Evolutionary conservation across 2,329 filamentous ascomycete genomes (phyloP).

Genomic region (Fusarium continuum): DNA sequence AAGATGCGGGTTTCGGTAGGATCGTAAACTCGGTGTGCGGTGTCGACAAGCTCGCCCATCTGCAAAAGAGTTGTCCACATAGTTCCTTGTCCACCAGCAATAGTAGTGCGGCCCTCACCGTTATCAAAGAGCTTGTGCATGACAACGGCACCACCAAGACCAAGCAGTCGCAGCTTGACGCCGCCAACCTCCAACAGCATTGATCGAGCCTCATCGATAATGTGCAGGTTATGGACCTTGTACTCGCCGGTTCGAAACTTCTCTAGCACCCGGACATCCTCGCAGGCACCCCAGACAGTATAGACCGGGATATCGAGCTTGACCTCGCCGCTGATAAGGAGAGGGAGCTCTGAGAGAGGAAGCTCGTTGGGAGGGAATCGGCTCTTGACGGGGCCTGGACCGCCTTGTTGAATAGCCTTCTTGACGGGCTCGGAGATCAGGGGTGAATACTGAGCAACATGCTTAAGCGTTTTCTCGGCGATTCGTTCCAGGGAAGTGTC

Average conservation of each 20-base stretch:
- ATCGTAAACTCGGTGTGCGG: slow-evolving; percentile 97
- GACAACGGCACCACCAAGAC: slow-evolving; percentile 93
- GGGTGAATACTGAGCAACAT: slow-evolving; percentile 98
- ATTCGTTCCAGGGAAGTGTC: slow-evolving; percentile 95
- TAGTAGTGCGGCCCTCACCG: slow-evolving; percentile 95
- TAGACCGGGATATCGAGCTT: slow-evolving; percentile 97
- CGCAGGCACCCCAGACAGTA: slow-evolving; percentile 98
- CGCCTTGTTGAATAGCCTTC: slow-evolving; percentile 71
- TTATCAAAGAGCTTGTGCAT: slow-evolving; percentile 99
- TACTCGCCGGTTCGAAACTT: slow-evolving; percentile 98
- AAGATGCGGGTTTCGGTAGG: slow-evolving; percentile 97
- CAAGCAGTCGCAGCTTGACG: slow-evolving; percentile 92
- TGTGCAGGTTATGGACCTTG: slow-evolving; percentile 96
- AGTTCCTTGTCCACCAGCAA: slow-evolving; percentile 96
- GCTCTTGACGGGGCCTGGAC: slow-evolving; percentile 82
- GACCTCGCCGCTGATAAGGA: slow-evolving; percentile 86
- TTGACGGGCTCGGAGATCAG: slow-evolving; percentile 83
- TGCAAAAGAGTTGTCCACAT: slow-evolving; percentile 99
- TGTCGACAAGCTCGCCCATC: slow-evolving; percentile 98
- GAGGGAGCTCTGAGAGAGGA: slow-evolving; percentile 89
- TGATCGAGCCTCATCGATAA: slow-evolving; percentile 97
- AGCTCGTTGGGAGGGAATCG: slow-evolving; percentile 84
- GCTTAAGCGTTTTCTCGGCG: slow-evolving; percentile 97
- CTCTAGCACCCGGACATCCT: slow-evolving; percentile 96
- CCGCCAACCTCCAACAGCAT: slow-evolving; percentile 94